Evolutionary conservation across 140 eudicot genomes (phyloP).

Genomic region (Stevia rebaudiana): DNA sequence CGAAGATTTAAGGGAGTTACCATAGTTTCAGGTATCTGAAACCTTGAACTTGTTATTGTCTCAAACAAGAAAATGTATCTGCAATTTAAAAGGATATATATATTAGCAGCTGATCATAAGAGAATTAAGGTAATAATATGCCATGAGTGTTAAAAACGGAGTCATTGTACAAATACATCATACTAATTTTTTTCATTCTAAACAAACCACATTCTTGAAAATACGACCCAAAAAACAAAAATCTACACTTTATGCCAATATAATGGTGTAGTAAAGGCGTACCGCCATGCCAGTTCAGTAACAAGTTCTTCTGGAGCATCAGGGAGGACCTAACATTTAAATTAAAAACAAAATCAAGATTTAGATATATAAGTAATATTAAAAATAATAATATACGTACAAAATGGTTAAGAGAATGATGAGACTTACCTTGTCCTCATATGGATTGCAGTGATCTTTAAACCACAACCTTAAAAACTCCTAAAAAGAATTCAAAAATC

Average conservation of each 20-base stretch:
- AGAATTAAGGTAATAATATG: background rate
- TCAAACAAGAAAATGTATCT: conserved; percentile 83
- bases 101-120: background rate
- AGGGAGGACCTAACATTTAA: conserved; percentile 65
- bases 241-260: background rate
- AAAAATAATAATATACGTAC: background rate
- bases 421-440: conserved; percentile 67
- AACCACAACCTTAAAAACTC: conserved; percentile 97
- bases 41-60: conserved; percentile 79
- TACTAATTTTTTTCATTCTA: background rate
- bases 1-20: conserved; percentile 25
- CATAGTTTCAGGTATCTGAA: conserved; percentile 48
- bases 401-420: background rate
- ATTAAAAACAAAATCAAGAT: background rate
- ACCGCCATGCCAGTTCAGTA: conserved; percentile 93
- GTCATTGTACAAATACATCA: background rate
- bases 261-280: conserved; percentile 26
- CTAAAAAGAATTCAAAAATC: conserved; percentile 31
- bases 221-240: background rate
- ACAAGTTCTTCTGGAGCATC: conserved; percentile 95
- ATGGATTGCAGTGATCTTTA: conserved; percentile 85
- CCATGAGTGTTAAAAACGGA: background rate
- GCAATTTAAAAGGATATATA: conserved; percentile 21
- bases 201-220: conserved; percentile 1
- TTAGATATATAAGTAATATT: background rate